A percentile compares a stretch with the other conserved stretches of the same genome.
Conservation (phyloP, 352 stramenopile genomes). For the Paralagenidium karlingii region DNA sequence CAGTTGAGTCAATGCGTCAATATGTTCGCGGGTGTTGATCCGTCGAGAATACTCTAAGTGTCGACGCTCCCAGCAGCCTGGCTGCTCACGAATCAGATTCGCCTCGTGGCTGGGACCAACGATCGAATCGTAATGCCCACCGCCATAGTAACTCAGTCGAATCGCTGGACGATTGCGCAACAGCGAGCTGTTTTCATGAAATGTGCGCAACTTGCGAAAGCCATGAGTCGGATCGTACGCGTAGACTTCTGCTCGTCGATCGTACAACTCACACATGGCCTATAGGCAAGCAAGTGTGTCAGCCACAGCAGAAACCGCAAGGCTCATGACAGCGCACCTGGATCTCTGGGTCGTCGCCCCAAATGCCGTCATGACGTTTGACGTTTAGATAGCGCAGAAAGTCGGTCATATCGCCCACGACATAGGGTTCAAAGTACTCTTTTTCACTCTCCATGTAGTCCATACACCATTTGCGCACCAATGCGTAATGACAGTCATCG, state of each 20-base stretch:
- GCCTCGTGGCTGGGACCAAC: conserved; percentile 30
- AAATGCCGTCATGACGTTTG: conserved; percentile 86
- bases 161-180: conserved; percentile 51
- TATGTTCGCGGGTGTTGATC: conserved; percentile 46
- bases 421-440: conserved; percentile 88
- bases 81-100: conserved; percentile 46
- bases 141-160: conserved; percentile 86
- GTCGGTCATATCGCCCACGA: conserved; percentile 73
- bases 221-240: conserved; percentile 61
- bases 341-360: conserved; percentile 94
- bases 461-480: conserved; percentile 86
- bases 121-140: conserved; percentile 87
- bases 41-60: conserved; percentile 53
- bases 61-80: conserved; percentile 50
- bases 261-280: conserved; percentile 92
- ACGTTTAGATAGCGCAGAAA: conserved; percentile 86
- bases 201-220: conserved; percentile 75
- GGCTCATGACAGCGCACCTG: conserved; percentile 42
- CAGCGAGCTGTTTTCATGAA: conserved; percentile 68
- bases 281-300: conserved; percentile 5
- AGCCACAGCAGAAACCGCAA: neutral
- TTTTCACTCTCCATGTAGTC: conserved; percentile 94
- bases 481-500: conserved; percentile 76
- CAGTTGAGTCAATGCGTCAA: conserved; percentile 11
- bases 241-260: conserved; percentile 84